A percentile compares a stretch with the other conserved stretches of the same genome.
These are phyloP conservation scores for Butyriboletus loyo DNA, from an alignment of 768 basidiomycete species.

Conservation along the genomic window DNA sequence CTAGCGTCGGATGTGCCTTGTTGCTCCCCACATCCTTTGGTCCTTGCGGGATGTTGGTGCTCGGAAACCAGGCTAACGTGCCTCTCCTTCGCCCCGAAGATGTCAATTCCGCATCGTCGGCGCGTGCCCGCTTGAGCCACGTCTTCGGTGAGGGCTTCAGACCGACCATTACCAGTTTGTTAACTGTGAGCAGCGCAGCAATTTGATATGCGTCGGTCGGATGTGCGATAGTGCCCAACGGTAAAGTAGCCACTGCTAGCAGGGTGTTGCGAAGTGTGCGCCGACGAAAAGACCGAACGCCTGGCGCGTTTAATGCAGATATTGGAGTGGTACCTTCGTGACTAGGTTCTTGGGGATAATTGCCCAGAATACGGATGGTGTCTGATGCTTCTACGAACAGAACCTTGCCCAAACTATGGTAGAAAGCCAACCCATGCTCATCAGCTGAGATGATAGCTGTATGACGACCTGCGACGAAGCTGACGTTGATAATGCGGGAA, in stretches of 20 bases:
- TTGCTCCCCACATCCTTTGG: constrained; percentile 14
- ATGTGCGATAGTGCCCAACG: constrained; percentile 71
- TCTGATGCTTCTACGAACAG: constrained; percentile 95
- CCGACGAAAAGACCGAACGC: constrained; percentile 36
- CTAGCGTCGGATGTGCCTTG: constrained; percentile 61
- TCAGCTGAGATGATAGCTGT: constrained; percentile 92
- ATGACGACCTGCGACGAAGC: constrained; percentile 87
- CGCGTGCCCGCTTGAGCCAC: constrained; percentile 77
- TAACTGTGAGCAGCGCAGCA: constrained; percentile 82
- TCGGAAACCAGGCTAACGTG: constrained; percentile 80
- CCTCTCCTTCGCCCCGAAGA: constrained; percentile 55
- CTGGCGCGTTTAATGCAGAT: constrained; percentile 18
- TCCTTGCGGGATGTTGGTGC: constrained; percentile 35
- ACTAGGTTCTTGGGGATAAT: constrained; percentile 61
- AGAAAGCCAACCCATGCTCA: constrained; percentile 89
- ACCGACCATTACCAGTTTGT: constrained; percentile 91
- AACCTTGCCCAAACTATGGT: constrained; percentile 90
- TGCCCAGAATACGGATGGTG: constrained; percentile 88
- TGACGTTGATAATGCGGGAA: constrained; percentile 75
- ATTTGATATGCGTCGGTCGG: constrained; percentile 76
- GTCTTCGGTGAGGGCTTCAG: constrained; percentile 89
- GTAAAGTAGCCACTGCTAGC: constrained; percentile 77
- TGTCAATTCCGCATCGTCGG: constrained; percentile 41
- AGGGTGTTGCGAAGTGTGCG: constrained; percentile 61
- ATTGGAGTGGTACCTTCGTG: constrained; percentile 1